A percentile compares a stretch with the other conserved stretches of the same genome.
These are phyloP conservation scores for Rhizomucor miehei DNA, from an alignment of 371 early-diverging fungal species.

Conservation along the genomic window DNA sequence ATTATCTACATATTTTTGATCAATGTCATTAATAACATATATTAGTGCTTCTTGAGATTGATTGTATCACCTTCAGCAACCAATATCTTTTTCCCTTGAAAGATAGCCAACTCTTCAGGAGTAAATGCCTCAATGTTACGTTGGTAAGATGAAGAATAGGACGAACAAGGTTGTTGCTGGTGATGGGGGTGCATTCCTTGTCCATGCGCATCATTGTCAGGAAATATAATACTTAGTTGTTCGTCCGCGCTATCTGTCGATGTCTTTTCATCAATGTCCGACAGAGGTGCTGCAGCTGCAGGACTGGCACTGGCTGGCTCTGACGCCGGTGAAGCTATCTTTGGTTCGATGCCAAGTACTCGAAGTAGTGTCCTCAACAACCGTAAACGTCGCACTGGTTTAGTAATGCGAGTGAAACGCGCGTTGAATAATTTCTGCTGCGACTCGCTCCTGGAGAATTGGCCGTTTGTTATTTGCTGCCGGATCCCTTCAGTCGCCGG, in stretches of 20 bases:
- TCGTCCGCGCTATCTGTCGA: no score
- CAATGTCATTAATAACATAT: no score
- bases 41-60: no score
- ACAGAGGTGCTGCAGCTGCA: background rate
- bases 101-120: constrained; percentile 36
- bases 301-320: background rate
- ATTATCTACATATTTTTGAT: no score
- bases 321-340: background rate
- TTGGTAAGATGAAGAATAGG: constrained; percentile 14
- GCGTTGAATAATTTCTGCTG: constrained; percentile 12
- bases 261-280: background rate
- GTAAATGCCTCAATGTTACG: constrained; percentile 25
- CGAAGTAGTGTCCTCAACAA: constrained; percentile 30
- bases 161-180: constrained; percentile 12
- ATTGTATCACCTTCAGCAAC: constrained; percentile 49
- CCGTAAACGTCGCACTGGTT: constrained; percentile 50
- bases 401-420: constrained; percentile 46
- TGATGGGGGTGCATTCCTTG: constrained; percentile 7
- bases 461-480: constrained; percentile 14
- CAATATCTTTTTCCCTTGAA: constrained; percentile 35
- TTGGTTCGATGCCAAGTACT: constrained; percentile 4
- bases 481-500: constrained; percentile 34
- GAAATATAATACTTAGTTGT: no score
- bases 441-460: constrained; percentile 2
- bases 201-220: no score